Percentiles rank a stretch among this genome's conserved stretches.
These are phyloP conservation scores for Lachancea mirantina DNA, from an alignment of 805 yeast species.

Conservation along the genomic window DNA sequence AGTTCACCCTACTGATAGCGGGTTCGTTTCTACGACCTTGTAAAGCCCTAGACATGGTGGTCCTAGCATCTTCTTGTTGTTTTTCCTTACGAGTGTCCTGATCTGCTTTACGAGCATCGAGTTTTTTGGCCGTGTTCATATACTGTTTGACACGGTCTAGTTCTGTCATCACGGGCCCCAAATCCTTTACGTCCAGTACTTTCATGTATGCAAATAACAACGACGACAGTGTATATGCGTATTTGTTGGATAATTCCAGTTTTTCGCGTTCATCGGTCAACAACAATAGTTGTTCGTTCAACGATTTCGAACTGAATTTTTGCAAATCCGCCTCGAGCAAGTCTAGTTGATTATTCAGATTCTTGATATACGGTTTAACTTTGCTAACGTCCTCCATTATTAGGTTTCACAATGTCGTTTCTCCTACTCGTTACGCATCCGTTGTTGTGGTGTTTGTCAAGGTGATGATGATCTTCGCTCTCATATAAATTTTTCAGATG, in stretches of 20 bases:
- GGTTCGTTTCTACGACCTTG: constrained; percentile 35
- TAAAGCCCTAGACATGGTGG: constrained; percentile 41
- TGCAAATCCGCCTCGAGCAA: constrained; percentile 16
- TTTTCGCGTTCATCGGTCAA: constrained; percentile 17
- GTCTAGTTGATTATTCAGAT: constrained; percentile 19
- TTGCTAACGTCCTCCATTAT: constrained; percentile 25
- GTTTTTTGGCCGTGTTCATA: constrained; percentile 45
- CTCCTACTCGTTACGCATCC: no score
- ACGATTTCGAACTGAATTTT: constrained; percentile 17
- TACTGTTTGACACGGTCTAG: constrained; percentile 59
- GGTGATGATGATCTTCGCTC: no score
- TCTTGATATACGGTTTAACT: constrained; percentile 23
- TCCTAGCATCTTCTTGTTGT: constrained; percentile 36
- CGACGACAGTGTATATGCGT: constrained; percentile 26
- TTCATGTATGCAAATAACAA: constrained; percentile 27
- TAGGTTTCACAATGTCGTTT: no score
- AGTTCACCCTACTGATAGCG: constrained; percentile 46
- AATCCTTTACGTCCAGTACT: constrained; percentile 19
- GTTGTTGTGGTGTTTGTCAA: no score
- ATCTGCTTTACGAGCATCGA: constrained; percentile 19
- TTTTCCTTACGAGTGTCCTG: constrained; percentile 27
- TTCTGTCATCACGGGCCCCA: constrained; percentile 53
- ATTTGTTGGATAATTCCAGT: constrained; percentile 22
- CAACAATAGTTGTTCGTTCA: constrained; percentile 25
- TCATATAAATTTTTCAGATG: no score